Conservation (phyloP, 139 green algal genomes). For the Coccomyxa sp. region DNA sequence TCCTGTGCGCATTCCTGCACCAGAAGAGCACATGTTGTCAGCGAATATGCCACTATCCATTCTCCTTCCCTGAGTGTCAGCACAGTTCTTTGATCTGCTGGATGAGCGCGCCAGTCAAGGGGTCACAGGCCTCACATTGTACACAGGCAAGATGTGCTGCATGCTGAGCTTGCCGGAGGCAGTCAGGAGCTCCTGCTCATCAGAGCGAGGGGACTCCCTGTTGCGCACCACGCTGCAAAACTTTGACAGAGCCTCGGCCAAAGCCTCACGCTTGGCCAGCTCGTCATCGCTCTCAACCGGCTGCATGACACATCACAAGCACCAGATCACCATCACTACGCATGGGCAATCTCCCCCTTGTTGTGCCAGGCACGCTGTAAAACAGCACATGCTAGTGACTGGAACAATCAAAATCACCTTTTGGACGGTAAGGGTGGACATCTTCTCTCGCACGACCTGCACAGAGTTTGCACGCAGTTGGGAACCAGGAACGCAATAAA, state of each 20-base stretch:
- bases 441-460: neutral
- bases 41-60: neutral
- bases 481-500: no score
- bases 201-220: neutral
- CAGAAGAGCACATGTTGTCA: neutral
- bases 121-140: neutral
- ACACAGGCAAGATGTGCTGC: neutral
- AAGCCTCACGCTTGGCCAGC: constrained; percentile 1
- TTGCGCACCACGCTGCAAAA: neutral
- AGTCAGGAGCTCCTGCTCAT: neutral
- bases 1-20: neutral
- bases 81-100: neutral
- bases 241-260: neutral
- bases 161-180: neutral
- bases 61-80: neutral
- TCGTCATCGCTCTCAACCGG: neutral
- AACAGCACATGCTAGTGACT: no score
- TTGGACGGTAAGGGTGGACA: neutral
- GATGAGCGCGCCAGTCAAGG: neutral
- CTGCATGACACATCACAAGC: neutral
- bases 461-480: no score
- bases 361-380: no score
- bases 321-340: no score
- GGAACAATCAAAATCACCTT: no score
- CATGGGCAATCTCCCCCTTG: no score